These are phyloP conservation scores for Purpureocillium takamizusanense DNA, from an alignment of 2,329 filamentous ascomycete species.

Conservation along the genomic window DNA sequence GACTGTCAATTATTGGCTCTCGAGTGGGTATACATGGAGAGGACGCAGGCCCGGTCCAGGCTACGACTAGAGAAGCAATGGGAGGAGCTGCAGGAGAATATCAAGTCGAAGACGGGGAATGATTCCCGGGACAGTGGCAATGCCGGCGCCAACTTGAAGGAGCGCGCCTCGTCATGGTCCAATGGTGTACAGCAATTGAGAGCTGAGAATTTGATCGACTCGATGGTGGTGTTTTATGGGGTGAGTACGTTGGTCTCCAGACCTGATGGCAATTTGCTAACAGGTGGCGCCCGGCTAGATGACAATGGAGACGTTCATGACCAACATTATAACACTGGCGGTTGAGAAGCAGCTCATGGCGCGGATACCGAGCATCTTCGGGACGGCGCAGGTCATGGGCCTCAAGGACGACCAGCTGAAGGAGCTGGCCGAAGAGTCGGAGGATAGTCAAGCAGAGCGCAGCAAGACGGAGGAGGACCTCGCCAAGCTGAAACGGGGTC, in stretches of 20 bases:
- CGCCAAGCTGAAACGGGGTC: neutral
- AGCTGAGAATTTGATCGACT: conserved; percentile 16
- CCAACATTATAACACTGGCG: conserved; percentile 3
- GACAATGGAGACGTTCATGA: conserved; percentile 3
- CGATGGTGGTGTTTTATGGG: conserved; percentile 31
- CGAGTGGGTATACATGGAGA: neutral
- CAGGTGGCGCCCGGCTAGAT: neutral
- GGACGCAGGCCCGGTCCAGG: neutral
- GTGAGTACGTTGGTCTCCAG: conserved; percentile 14
- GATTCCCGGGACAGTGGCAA: too few relatives aligned
- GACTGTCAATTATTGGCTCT: neutral
- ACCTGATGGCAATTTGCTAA: too few relatives aligned
- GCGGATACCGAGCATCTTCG: conserved; percentile 2
- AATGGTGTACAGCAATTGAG: neutral
- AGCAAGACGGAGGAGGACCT: neutral
- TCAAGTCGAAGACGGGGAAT: neutral
- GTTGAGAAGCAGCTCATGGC: conserved; percentile 4
- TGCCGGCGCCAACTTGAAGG: too few relatives aligned
- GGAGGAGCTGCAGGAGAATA: neutral
- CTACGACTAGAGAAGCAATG: neutral
- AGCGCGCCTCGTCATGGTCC: too few relatives aligned
- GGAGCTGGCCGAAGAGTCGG: neutral
- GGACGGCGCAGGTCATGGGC: neutral
- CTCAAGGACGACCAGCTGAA: neutral
- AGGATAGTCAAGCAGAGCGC: neutral